Base-by-base conservation (phyloP, 495 filamentous ascomycete species). In the Tuber aestivum region DNA sequence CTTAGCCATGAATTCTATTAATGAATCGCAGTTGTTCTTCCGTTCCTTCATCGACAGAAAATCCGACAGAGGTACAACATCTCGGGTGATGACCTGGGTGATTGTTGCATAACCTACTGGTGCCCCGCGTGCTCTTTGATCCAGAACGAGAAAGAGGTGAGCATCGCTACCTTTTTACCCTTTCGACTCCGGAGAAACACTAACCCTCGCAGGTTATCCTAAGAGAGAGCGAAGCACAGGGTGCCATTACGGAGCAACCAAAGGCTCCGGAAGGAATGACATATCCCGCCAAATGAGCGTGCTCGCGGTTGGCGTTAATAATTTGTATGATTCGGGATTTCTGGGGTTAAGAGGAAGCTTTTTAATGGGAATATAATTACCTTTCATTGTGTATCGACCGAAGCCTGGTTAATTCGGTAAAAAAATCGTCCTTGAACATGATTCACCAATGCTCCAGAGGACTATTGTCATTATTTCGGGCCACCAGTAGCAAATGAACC, bases 321-420 rank as follows among this genome's bases (percentile, higher is more conserved):
- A 0, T 65, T 32, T 65, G 56, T 65, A 65, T 65, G n/a, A 65
- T 65, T 18, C 18, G 0, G 56, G 56, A 65, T 65, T 32, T 65
- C 56, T 32, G 8, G 5, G n/a, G 27, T 32, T 32, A 32, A 16
- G 56, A 12, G 56, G 32, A n/a, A 61, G 6, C 12, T 5, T 32
- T 65, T 65, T 65, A 32, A 65, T 65, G 56, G n/a, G 56, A 65
- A 65, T 65, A 65, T 65, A 65, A 65, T 65, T 65, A 65, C n/a
- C 56, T 65, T 65, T 65, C n/a, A n/a, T n/a, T n/a, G n/a, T n/a
- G n/a, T n/a, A n/a, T n/a, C n/a, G n/a, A n/a, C n/a, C n/a, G n/a
- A n/a, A n/a, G n/a, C n/a, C n/a, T n/a, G n/a, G n/a, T n/a, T n/a
- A n/a, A n/a, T n/a, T n/a, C n/a, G n/a, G n/a, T n/a, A n/a, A n/a